A percentile compares a stretch with the other conserved stretches of the same genome.
Evolutionary conservation across 768 basidiomycete genomes (phyloP).

Genomic region (Mycena alexandri): DNA sequence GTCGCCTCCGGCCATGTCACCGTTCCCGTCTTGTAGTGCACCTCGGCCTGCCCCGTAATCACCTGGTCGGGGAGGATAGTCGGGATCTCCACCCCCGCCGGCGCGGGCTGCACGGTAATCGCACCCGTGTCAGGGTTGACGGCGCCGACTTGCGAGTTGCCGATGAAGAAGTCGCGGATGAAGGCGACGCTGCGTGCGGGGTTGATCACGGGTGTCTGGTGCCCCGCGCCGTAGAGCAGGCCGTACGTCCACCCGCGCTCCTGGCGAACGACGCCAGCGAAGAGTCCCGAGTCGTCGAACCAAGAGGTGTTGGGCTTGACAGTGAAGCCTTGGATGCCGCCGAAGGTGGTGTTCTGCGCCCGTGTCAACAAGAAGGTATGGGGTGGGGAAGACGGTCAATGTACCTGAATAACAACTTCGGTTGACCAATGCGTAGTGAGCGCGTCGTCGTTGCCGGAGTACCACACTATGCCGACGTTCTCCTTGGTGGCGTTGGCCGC

Average conservation of each 20-base stretch:
- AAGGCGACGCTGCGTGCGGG: conserved; percentile 46
- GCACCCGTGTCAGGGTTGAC: conserved; percentile 40
- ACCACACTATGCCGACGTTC: conserved; percentile 54
- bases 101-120: neutral
- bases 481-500: conserved; percentile 58
- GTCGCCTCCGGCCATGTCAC: conserved; percentile 21
- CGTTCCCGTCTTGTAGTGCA: conserved; percentile 10
- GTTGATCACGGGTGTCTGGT: conserved; percentile 28
- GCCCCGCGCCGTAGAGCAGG: conserved; percentile 29
- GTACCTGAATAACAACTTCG: conserved; percentile 59
- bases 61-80: conserved; percentile 19
- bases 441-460: conserved; percentile 65
- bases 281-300: conserved; percentile 56
- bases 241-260: conserved; percentile 58
- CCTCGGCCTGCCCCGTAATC: conserved; percentile 19
- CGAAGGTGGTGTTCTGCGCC: conserved; percentile 65
- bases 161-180: conserved; percentile 60
- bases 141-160: conserved; percentile 58
- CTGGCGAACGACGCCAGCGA: conserved; percentile 63
- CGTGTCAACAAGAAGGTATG: too few species aligned
- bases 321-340: conserved; percentile 65
- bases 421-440: conserved; percentile 59
- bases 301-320: conserved; percentile 60
- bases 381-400: neutral
- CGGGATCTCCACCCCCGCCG: neutral